These are phyloP conservation scores for Phytophthora chlamydospora DNA, from an alignment of 352 stramenopile genomes.

Conservation along the genomic window DNA sequence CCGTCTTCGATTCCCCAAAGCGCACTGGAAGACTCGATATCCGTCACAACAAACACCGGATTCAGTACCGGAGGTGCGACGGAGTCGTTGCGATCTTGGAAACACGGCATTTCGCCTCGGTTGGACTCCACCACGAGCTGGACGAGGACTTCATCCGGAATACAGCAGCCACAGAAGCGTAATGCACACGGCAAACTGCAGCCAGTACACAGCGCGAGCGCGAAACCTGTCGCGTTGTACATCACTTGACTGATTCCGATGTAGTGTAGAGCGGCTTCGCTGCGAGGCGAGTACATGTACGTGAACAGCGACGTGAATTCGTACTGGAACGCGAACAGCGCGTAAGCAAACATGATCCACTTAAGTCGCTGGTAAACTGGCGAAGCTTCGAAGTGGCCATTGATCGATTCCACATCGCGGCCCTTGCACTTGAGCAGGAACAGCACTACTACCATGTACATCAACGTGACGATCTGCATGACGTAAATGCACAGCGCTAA, in stretches of 20 bases:
- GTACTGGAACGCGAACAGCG: conserved; percentile 59
- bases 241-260: conserved; percentile 48
- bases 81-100: conserved; percentile 13
- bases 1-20: conserved; percentile 59
- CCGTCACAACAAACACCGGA: conserved; percentile 68
- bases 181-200: conserved; percentile 62
- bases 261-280: conserved; percentile 35
- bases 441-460: conserved; percentile 50
- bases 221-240: conserved; percentile 46
- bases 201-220: conserved; percentile 46
- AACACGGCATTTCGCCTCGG: conserved; percentile 19
- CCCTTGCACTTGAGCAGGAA: conserved; percentile 50
- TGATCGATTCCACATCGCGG: conserved; percentile 58
- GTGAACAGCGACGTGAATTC: conserved; percentile 53
- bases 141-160: conserved; percentile 54
- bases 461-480: conserved; percentile 51
- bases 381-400: conserved; percentile 57
- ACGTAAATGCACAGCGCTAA: conserved; percentile 50
- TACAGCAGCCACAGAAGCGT: conserved; percentile 45
- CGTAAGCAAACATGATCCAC: conserved; percentile 59
- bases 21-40: conserved; percentile 70
- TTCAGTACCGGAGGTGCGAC: conserved; percentile 34
- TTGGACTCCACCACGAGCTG: conserved; percentile 46
- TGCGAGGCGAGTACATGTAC: conserved; percentile 37
- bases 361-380: conserved; percentile 64